phyloP scores from a whole-genome alignment of 2,329 filamentous ascomycete species.

The Neofusicoccum kwambonambiense region DNA sequence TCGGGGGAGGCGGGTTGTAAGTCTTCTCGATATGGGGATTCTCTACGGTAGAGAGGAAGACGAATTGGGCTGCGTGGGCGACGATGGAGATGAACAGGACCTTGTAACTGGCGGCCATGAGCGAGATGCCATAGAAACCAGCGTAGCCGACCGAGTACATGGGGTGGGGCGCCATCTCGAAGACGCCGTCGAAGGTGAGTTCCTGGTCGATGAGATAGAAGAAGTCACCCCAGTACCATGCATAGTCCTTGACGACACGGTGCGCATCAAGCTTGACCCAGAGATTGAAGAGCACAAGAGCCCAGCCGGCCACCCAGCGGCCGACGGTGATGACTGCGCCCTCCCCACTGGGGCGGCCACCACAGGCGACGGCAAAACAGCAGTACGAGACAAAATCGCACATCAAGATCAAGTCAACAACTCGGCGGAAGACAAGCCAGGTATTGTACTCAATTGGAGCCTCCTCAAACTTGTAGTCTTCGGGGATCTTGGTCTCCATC shows the following conservation, averaged over 20 bases:
- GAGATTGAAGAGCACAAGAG: constrained; percentile 86
- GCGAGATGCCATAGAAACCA: constrained; percentile 95
- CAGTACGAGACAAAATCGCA: constrained; percentile 98
- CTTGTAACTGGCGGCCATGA: constrained; percentile 97
- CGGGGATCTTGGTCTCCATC: constrained; percentile 89
- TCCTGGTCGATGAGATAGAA: constrained; percentile 98
- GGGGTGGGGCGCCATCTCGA: constrained; percentile 97
- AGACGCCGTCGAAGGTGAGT: constrained; percentile 96
- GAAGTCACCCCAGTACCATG: constrained; percentile 99
- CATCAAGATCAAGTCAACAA: constrained; percentile 97
- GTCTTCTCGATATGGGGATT: constrained; percentile 98
- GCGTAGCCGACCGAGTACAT: constrained; percentile 99
- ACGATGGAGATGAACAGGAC: constrained; percentile 95
- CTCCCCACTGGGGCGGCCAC: constrained; percentile 72
- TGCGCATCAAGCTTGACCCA: constrained; percentile 99
- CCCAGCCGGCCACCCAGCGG: constrained; percentile 76
- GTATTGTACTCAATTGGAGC: constrained; percentile 98
- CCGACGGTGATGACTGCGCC: constrained; percentile 64
- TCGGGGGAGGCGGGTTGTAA: constrained; percentile 86
- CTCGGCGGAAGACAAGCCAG: constrained; percentile 91
- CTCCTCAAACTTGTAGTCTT: constrained; percentile 89
- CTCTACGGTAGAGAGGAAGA: constrained; percentile 87
- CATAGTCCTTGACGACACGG: constrained; percentile 96
- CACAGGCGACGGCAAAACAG: constrained; percentile 89
- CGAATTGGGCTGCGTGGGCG: constrained; percentile 91